A percentile compares a stretch with the other conserved stretches of the same genome.
Conservation (phyloP, 2,329 filamentous ascomycete species). For the Cercospora beticola region DNA sequence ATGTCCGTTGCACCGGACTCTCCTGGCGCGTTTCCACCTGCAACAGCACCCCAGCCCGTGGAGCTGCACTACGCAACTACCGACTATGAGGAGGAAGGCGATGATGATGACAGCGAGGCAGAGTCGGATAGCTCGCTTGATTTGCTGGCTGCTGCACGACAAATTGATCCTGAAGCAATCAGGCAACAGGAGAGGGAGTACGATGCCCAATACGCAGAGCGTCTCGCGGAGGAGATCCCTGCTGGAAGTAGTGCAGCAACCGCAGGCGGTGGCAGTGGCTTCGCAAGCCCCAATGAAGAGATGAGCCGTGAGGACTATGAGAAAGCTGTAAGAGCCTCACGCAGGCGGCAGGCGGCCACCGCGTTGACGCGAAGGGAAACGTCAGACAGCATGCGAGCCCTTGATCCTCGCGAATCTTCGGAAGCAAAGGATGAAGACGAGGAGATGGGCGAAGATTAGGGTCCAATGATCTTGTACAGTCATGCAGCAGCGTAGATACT, state of each 20-base stretch:
- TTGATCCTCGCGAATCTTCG: slow-evolving; percentile 14
- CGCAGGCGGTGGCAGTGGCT: slow-evolving; percentile 51
- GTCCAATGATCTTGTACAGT: background rate
- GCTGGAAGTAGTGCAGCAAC: slow-evolving; percentile 51
- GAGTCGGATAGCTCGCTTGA: slow-evolving; percentile 45
- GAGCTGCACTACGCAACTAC: slow-evolving; percentile 30
- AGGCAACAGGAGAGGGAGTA: slow-evolving; percentile 48
- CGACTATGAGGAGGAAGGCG: slow-evolving; percentile 34
- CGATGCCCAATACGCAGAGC: slow-evolving; percentile 48
- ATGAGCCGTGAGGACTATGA: slow-evolving; percentile 25
- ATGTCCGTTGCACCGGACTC: slow-evolving; percentile 27
- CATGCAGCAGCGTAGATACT: slow-evolving; percentile 8
- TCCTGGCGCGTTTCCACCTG: slow-evolving; percentile 28
- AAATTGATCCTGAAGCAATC: slow-evolving; percentile 45
- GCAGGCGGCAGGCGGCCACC: slow-evolving; percentile 10
- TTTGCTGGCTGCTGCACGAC: slow-evolving; percentile 47
- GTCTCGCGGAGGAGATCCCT: slow-evolving; percentile 50
- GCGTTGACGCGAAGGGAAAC: slow-evolving; percentile 19
- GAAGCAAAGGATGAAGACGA: slow-evolving; percentile 19
- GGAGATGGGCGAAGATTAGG: slow-evolving; percentile 15
- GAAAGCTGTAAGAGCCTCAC: slow-evolving; percentile 22
- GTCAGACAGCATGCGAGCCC: slow-evolving; percentile 29
- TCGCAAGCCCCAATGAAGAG: slow-evolving; percentile 42
- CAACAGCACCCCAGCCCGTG: slow-evolving; percentile 37
- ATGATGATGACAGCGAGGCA: slow-evolving; percentile 37